A percentile compares a stretch with the other conserved stretches of the same genome.
phyloP scores from a whole-genome alignment of 2,329 filamentous ascomycete genomes.

The Coccinonectria pachysandricola region DNA sequence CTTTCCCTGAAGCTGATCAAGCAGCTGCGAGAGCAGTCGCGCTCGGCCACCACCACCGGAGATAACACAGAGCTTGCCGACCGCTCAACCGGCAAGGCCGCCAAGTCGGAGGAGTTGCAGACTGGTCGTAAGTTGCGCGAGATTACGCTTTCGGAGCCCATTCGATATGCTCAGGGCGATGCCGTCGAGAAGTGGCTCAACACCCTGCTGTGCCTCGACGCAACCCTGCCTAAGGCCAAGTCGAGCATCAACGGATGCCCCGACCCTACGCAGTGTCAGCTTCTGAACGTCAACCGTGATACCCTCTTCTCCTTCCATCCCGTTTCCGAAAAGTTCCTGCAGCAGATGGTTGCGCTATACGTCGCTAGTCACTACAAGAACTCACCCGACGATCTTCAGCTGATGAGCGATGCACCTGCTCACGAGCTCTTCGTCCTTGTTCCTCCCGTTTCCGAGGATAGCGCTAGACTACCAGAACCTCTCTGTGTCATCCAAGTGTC shows the following conservation, averaged over 20 bases:
- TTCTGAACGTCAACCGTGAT: slow-evolving; percentile 90
- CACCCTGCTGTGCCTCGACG: slow-evolving; percentile 83
- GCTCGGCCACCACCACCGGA: slow-evolving; percentile 45
- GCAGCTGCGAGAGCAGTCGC: slow-evolving; percentile 87
- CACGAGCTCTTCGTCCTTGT: slow-evolving; percentile 94
- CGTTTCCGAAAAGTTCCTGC: slow-evolving; percentile 91
- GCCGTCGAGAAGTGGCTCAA: slow-evolving; percentile 95
- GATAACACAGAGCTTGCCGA: slow-evolving; percentile 62
- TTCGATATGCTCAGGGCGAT: slow-evolving; percentile 86
- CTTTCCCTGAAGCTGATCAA: slow-evolving; percentile 95
- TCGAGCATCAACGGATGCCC: slow-evolving; percentile 68
- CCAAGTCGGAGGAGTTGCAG: slow-evolving; percentile 52
- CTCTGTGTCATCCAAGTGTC: slow-evolving; percentile 92
- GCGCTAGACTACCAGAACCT: slow-evolving; percentile 76
- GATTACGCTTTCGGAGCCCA: slow-evolving; percentile 87
- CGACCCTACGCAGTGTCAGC: slow-evolving; percentile 82
- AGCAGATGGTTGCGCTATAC: slow-evolving; percentile 96
- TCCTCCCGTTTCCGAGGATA: slow-evolving; percentile 68
- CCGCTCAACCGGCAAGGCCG: slow-evolving; percentile 63
- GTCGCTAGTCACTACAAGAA: slow-evolving; percentile 98
- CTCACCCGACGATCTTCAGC: slow-evolving; percentile 91
- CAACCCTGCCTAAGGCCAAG: slow-evolving; percentile 72
- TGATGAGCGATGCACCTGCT: slow-evolving; percentile 95
- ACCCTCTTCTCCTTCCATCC: slow-evolving; percentile 97
- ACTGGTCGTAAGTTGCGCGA: slow-evolving; percentile 77